Base-by-base conservation (phyloP, 306 rosid genomes). In the Prunus kanzakura region DNA sequence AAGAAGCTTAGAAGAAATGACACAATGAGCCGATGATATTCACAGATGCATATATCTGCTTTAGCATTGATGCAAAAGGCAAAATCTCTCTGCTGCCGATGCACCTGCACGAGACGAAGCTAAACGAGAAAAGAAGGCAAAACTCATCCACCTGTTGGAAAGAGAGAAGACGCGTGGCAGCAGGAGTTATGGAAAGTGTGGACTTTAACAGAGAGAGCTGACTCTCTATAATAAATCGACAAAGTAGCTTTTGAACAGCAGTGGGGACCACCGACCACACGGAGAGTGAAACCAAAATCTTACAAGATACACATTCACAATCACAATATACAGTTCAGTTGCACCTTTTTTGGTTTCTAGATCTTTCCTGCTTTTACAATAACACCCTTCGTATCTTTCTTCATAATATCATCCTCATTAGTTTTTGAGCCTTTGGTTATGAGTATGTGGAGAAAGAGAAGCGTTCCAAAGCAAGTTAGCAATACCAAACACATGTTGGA, bases 171-270 rank as follows among this genome's bases (percentile, higher is more conserved):
- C 91, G 90, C 95, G 93, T 91, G 86, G 87, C 52, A 14, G 35
- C 1, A 11, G n/a, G 60, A 69, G 74, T 77, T 46, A 79, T 22
- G 46, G 77, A 30, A 22, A 35, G 18, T 61, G 75, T 73, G 67
- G 82, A 72, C 87, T 73, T 73, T 73, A 46, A 12, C n/a, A 2
- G 5, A 16, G 41, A 43, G 78, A 67, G 66, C 69, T 55, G 71
- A 35, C 72, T 51, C 46, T 49, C 82, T 16, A 49, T 56, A 80
- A 38, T 88, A 69, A 89, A 89, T 87, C 27, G 52, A 81, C 84
- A 91, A 93, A 88, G 96, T 89, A 84, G 90, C 85, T 78, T 86
- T 87, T 74, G 86, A 20, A 76, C 5, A 47, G 51, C 73, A 41
- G 55, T 57, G 55, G 52, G 86, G 81, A 30, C 72, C 61, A 30